Conservation (phyloP, 495 filamentous ascomycete species). For the Usnea hakonensis region DNA sequence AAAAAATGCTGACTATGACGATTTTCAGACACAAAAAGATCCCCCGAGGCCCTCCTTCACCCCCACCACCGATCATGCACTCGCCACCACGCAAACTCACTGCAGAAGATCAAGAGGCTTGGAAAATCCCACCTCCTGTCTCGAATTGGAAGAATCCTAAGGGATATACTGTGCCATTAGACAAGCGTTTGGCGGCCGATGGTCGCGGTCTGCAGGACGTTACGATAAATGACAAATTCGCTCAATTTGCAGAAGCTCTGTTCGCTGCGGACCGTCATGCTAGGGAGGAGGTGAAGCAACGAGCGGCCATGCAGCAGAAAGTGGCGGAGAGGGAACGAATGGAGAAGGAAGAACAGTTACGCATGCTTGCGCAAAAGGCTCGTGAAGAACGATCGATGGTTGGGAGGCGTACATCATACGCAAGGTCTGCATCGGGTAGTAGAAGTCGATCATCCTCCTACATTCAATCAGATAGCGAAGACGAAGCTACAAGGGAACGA, state of each 20-base stretch:
- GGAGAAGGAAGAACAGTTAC: constrained; percentile 88
- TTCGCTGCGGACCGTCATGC: constrained; percentile 93
- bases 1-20: background rate
- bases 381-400: constrained; percentile 65
- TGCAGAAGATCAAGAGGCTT: constrained; percentile 93
- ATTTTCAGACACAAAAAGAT: constrained; percentile 72
- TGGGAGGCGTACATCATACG: constrained; percentile 39
- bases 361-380: constrained; percentile 82
- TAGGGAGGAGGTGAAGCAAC: constrained; percentile 87
- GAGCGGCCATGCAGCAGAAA: constrained; percentile 90
- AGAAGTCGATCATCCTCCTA: constrained; percentile 51
- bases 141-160: constrained; percentile 99
- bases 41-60: constrained; percentile 84
- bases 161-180: constrained; percentile 92
- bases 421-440: constrained; percentile 40
- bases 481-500: constrained; percentile 64
- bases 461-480: constrained; percentile 52
- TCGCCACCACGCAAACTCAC: constrained; percentile 92
- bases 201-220: constrained; percentile 89
- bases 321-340: constrained; percentile 93
- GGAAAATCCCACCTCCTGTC: constrained; percentile 85
- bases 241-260: constrained; percentile 88
- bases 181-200: constrained; percentile 95
- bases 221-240: constrained; percentile 98
- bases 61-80: constrained; percentile 91